Percentiles rank a stretch among this genome's conserved stretches.
Evolutionary conservation across 257 asterid species (phyloP).

Genomic region (Voacanga thouarsii): DNA sequence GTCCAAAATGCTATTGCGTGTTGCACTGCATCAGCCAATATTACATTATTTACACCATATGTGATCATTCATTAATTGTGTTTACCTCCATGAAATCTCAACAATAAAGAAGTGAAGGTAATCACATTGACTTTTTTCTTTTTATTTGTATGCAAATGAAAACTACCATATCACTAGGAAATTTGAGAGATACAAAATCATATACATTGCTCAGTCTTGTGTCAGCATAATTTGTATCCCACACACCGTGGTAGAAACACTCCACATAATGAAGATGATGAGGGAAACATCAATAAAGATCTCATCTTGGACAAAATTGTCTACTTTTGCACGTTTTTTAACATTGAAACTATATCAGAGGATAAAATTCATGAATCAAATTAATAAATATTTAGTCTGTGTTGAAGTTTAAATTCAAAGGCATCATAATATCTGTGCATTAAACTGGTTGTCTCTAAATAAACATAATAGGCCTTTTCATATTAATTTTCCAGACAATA

Average conservation of each 20-base stretch:
- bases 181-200: neutral
- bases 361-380: neutral
- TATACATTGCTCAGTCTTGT: neutral
- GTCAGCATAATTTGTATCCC: neutral
- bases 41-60: neutral
- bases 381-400: neutral
- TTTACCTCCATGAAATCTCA: neutral
- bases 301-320: neutral
- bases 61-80: neutral
- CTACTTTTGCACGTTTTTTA: neutral
- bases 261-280: neutral
- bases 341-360: neutral
- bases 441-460: neutral
- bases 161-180: neutral
- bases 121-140: neutral
- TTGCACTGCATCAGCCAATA: constrained; percentile 41
- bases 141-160: neutral
- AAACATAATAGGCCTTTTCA: neutral
- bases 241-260: neutral
- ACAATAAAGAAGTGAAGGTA: neutral
- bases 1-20: constrained; percentile 68
- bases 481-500: neutral
- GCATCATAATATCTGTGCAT: neutral
- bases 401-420: neutral
- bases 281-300: neutral